Percentiles rank a stretch among this genome's conserved stretches.
Evolutionary conservation across 2,329 filamentous ascomycete genomes (phyloP).

Genomic region (Colletotrichum filicis): DNA sequence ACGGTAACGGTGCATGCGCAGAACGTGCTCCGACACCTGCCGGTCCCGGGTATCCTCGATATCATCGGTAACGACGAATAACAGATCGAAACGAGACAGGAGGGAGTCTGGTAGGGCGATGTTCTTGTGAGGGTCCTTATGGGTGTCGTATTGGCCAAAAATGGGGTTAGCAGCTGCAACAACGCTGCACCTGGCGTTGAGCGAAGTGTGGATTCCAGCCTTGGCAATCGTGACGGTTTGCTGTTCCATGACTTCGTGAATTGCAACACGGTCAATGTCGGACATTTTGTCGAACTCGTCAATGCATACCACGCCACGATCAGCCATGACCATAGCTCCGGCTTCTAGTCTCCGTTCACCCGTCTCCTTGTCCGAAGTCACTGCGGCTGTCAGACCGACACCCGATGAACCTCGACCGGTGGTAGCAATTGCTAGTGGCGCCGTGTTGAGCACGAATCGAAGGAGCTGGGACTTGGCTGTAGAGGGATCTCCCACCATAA

Average conservation of each 20-base stretch:
- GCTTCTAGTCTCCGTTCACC: slow-evolving; percentile 94
- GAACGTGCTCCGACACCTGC: slow-evolving; percentile 93
- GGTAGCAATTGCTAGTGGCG: slow-evolving; percentile 94
- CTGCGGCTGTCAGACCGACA: slow-evolving; percentile 95
- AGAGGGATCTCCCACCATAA: slow-evolving; percentile 99
- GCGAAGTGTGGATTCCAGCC: slow-evolving; percentile 95
- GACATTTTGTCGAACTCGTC: slow-evolving; percentile 99
- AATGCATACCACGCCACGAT: slow-evolving; percentile 97
- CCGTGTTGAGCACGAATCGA: slow-evolving; percentile 96
- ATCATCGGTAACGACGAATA: slow-evolving; percentile 98
- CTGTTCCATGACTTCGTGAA: slow-evolving; percentile 99
- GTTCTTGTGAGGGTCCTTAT: slow-evolving; percentile 99
- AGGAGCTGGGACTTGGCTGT: slow-evolving; percentile 98
- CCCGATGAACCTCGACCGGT: slow-evolving; percentile 97
- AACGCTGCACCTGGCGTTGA: slow-evolving; percentile 97
- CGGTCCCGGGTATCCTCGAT: slow-evolving; percentile 95
- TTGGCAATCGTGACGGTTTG: slow-evolving; percentile 99
- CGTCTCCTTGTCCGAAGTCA: slow-evolving; percentile 97
- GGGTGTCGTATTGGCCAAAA: slow-evolving; percentile 97
- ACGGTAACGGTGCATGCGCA: slow-evolving; percentile 96
- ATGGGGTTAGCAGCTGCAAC: slow-evolving; percentile 97
- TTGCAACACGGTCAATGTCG: slow-evolving; percentile 95
- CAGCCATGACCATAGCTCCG: slow-evolving; percentile 97
- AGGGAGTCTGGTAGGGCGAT: slow-evolving; percentile 97
- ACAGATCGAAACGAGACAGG: slow-evolving; percentile 96